Evolutionary conservation across 257 asterid genomes (phyloP), one percentile per base, ranked within the genome.

Genomic region (Jacaranda mimosifolia): DNA sequence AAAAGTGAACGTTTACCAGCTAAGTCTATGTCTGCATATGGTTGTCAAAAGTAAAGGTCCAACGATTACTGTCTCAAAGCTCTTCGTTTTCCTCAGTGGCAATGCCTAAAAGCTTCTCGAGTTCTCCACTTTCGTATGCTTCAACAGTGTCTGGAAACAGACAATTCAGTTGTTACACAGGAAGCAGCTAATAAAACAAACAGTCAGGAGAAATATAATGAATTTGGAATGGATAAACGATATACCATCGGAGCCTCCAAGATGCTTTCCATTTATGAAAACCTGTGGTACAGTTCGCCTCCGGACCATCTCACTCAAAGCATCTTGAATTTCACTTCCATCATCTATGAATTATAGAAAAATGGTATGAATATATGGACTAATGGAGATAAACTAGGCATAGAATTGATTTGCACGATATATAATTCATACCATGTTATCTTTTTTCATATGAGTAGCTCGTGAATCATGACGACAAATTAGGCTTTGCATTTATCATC

Each of bases 191-290:
- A 17, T 40, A 12, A n/a, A 59, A 53, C 10, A 68, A 19, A 8
- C 3, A 14, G 14, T n/a, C n/a, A 68, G 15, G 40, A 65, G 56
- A 72, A 63, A 21, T 74, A 38, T 18, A 66, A 26, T 19, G 70
- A 69, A 52, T 49, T 15, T 17, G 42, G 66, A 70, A 48, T 14
- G 48, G 70, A 63, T 68, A 76, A 46, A 68, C 13, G 38, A 13
- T 14, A 32, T 93, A 93, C 99, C 99, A 89, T 95, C 99, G 5
- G 97, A 91, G 81, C 98, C 99, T 78, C 99, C 99, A n/a, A 95
- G 72, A 75, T 89, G 97, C 77, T 93, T 90, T 68, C 99, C 98
- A 3, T 91, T 83, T 10, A 95, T 87, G 84, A 93, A 95, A 78
- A 95, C 97, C 79, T 93, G 99, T 4, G 98, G 99, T 26, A 95